phyloP scores from a whole-genome alignment of 2,329 filamentous ascomycete genomes.

The Fonsecaea pugnacius region DNA sequence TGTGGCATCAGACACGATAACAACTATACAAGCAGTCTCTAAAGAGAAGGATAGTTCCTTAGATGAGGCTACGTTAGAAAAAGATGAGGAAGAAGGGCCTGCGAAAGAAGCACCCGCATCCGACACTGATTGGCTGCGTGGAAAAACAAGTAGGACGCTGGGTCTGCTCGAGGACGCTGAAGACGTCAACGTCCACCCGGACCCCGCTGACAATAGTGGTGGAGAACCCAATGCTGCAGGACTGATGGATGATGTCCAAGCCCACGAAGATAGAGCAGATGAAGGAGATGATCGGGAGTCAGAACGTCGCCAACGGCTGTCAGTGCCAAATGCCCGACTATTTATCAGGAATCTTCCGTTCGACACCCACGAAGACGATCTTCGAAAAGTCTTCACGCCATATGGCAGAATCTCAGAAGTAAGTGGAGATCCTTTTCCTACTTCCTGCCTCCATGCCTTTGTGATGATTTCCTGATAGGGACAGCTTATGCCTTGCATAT shows the following conservation, averaged over 20 bases:
- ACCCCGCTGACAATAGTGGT: slow-evolving; percentile 25
- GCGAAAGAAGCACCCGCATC: slow-evolving; percentile 48
- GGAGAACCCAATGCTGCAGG: slow-evolving; percentile 35
- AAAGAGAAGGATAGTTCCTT: slow-evolving; percentile 19
- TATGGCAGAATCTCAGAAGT: slow-evolving; percentile 88
- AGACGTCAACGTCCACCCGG: slow-evolving; percentile 29
- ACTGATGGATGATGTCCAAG: slow-evolving; percentile 23
- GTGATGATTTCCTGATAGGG: slow-evolving; percentile 99
- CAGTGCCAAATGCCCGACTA: slow-evolving; percentile 66
- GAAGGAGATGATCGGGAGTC: slow-evolving; percentile 16
- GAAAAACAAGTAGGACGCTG: slow-evolving; percentile 81
- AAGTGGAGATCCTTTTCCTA: slow-evolving; percentile 51
- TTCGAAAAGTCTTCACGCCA: slow-evolving; percentile 69
- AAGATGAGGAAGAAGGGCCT: neutral
- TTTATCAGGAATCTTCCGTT: slow-evolving; percentile 92
- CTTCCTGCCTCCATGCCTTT: slow-evolving; percentile 43
- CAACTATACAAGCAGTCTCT: slow-evolving; percentile 17
- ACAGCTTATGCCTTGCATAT: slow-evolving; percentile 96
- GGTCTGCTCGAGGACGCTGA: slow-evolving; percentile 81
- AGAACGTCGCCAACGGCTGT: slow-evolving; percentile 33
- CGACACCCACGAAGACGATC: slow-evolving; percentile 73
- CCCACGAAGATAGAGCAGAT: slow-evolving; percentile 30
- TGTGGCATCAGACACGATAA: neutral
- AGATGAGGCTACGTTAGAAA: neutral
- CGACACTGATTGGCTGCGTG: slow-evolving; percentile 90